These are phyloP conservation scores for Trichoderma citrinoviride DNA, from an alignment of 2,329 filamentous ascomycete species.

Conservation along the genomic window DNA sequence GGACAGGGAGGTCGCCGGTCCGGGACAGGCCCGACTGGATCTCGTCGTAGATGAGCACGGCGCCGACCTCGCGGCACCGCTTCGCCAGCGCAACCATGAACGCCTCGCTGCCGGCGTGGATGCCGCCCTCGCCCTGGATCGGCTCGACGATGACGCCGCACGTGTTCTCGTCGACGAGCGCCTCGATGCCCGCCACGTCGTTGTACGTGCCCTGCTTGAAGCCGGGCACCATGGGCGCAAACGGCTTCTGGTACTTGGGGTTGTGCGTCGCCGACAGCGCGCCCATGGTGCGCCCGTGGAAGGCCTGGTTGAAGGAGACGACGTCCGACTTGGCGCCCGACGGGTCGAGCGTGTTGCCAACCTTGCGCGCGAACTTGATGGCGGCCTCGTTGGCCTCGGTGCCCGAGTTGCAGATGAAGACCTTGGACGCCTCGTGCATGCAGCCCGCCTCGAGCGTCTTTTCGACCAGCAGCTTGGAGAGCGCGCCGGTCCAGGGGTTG, in stretches of 20 bases:
- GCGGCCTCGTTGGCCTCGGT: constrained; percentile 97
- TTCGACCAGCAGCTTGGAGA: constrained; percentile 81
- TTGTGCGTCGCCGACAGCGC: constrained; percentile 94
- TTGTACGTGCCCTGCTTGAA: constrained; percentile 88
- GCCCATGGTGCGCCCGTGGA: constrained; percentile 97
- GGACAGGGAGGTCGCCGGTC: constrained; percentile 81
- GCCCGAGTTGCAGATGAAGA: constrained; percentile 95
- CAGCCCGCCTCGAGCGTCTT: constrained; percentile 74
- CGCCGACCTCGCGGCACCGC: constrained; percentile 81
- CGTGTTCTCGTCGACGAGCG: constrained; percentile 77
- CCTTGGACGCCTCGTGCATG: constrained; percentile 76
- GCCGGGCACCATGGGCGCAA: constrained; percentile 91
- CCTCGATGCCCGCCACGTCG: constrained; percentile 67
- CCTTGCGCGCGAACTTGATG: constrained; percentile 94
- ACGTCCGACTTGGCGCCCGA: constrained; percentile 75
- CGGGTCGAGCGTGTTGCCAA: constrained; percentile 71
- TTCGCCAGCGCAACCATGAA: constrained; percentile 82
- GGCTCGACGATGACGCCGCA: constrained; percentile 96
- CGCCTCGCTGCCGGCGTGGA: constrained; percentile 76
- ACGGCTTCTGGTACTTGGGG: constrained; percentile 94
- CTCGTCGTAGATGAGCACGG: constrained; percentile 90
- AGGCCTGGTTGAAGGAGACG: constrained; percentile 86
- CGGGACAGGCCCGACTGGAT: constrained; percentile 92
- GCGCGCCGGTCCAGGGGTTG: constrained; percentile 88
- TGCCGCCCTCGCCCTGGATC: constrained; percentile 94